Conservation (phyloP, 2,329 filamentous ascomycete species). For the Leptographium flavum region DNA sequence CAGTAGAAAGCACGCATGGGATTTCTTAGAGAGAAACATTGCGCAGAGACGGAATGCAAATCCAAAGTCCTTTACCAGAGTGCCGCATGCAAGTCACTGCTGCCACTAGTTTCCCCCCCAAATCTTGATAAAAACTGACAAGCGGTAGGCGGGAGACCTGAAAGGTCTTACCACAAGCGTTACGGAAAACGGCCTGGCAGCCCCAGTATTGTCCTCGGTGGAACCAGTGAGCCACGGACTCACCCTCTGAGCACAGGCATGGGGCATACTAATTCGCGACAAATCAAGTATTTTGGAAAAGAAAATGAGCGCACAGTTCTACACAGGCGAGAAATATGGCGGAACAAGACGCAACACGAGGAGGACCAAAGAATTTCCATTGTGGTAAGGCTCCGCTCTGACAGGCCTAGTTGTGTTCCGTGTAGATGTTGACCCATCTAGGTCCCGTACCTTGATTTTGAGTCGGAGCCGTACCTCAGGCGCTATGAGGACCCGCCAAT, state of each 20-base stretch:
- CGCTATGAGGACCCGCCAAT: too few species aligned
- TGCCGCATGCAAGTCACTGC: not conserved
- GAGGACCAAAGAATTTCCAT: not conserved
- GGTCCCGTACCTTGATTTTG: constrained; percentile 1
- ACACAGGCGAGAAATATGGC: not conserved
- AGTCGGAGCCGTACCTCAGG: not conserved
- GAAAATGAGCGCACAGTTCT: not conserved
- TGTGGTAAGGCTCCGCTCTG: not conserved
- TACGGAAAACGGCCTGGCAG: too few species aligned
- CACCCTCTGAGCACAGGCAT: too few species aligned
- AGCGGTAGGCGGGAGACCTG: not conserved
- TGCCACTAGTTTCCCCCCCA: too few species aligned
- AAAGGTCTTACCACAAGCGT: too few species aligned
- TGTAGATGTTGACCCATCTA: not conserved
- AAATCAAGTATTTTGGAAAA: not conserved
- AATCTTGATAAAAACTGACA: not conserved
- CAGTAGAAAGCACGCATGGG: not conserved
- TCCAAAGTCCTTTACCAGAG: not conserved
- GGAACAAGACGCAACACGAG: not conserved
- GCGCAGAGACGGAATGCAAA: not conserved
- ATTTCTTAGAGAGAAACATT: not conserved
- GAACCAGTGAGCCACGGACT: too few species aligned
- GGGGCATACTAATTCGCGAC: too few species aligned
- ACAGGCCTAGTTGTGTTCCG: too few species aligned
- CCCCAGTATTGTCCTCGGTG: too few species aligned